phyloP scores from a whole-genome alignment of 2,329 filamentous ascomycete species.

The Neoscytalidium dimidiatum region DNA sequence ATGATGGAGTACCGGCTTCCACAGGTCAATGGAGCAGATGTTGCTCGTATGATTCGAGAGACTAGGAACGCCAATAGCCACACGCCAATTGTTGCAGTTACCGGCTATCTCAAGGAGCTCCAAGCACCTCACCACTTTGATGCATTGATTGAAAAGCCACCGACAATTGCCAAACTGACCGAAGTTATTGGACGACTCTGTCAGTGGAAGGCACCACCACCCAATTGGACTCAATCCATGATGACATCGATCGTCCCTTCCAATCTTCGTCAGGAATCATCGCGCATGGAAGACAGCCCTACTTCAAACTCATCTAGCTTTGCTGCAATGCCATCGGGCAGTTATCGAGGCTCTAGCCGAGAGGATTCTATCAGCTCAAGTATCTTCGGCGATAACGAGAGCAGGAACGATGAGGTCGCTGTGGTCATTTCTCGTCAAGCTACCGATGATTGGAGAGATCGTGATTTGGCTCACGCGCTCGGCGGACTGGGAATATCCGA shows the following conservation, averaged over 20 bases:
- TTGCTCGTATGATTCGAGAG: constrained; percentile 96
- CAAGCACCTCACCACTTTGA: constrained; percentile 96
- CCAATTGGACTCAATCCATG: constrained; percentile 52
- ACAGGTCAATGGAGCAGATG: constrained; percentile 91
- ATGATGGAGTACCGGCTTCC: constrained; percentile 97
- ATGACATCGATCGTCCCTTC: constrained; percentile 55
- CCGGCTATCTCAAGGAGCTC: constrained; percentile 95
- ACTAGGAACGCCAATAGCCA: constrained; percentile 93
- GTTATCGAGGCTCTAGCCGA: constrained; percentile 76
- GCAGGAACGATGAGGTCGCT: constrained; percentile 75
- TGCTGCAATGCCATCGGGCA: constrained; percentile 68
- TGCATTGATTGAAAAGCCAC: constrained; percentile 92
- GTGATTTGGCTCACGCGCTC: constrained; percentile 48
- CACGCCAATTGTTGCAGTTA: constrained; percentile 94
- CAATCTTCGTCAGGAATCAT: constrained; percentile 64
- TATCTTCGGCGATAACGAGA: constrained; percentile 84
- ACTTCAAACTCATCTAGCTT: constrained; percentile 78
- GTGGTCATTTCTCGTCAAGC: constrained; percentile 73
- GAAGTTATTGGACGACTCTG: constrained; percentile 87
- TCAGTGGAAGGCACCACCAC: constrained; percentile 84
- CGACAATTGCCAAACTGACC: constrained; percentile 85
- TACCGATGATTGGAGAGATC: constrained; percentile 75
- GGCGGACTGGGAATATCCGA: constrained; percentile 77
- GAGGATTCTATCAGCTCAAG: constrained; percentile 89
- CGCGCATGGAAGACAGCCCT: constrained; percentile 75